Evolutionary conservation across 306 rosid species (phyloP).

Genomic region (Sesbania bispinosa): DNA sequence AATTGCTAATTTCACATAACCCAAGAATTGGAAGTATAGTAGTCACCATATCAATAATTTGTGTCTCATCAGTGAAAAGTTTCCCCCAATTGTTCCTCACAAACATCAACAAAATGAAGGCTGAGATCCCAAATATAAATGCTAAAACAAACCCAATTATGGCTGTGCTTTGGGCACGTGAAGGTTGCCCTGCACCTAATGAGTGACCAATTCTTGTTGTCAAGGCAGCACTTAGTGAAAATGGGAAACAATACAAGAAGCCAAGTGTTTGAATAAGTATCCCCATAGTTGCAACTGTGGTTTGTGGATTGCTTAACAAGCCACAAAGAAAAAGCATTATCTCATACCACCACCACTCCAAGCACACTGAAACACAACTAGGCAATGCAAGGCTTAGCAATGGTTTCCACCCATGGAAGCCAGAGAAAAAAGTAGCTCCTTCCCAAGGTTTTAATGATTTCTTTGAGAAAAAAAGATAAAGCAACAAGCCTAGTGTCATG

Average conservation of each 20-base stretch:
- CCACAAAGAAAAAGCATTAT: slow-evolving; percentile 87
- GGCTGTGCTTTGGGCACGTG: slow-evolving; percentile 53
- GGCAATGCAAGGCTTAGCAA: slow-evolving; percentile 68
- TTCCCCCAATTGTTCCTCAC: slow-evolving; percentile 56
- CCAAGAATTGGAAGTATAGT: slow-evolving; percentile 69
- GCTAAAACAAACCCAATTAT: slow-evolving; percentile 57
- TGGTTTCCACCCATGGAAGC: slow-evolving; percentile 66
- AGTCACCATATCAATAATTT: slow-evolving; percentile 57
- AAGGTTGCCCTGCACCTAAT: slow-evolving; percentile 70
- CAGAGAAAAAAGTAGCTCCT: slow-evolving; percentile 41
- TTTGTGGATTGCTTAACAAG: slow-evolving; percentile 59
- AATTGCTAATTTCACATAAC: slow-evolving; percentile 67
- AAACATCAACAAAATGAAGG: slow-evolving; percentile 40
- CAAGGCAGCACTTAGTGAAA: slow-evolving; percentile 52
- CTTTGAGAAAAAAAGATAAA: slow-evolving; percentile 52
- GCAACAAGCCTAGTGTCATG: slow-evolving; percentile 48
- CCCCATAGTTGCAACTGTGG: slow-evolving; percentile 86
- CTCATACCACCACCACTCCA: slow-evolving; percentile 99
- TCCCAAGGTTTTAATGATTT: slow-evolving; percentile 83
- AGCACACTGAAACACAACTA: slow-evolving; percentile 69
- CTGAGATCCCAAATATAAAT: slow-evolving; percentile 35
- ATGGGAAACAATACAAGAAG: slow-evolving; percentile 66
- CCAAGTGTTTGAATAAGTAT: slow-evolving; percentile 89
- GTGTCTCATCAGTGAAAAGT: slow-evolving; percentile 65
- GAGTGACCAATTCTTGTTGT: slow-evolving; percentile 80